Base-by-base conservation (phyloP, 305 asterid species). In the Fraxinus baroniana region DNA sequence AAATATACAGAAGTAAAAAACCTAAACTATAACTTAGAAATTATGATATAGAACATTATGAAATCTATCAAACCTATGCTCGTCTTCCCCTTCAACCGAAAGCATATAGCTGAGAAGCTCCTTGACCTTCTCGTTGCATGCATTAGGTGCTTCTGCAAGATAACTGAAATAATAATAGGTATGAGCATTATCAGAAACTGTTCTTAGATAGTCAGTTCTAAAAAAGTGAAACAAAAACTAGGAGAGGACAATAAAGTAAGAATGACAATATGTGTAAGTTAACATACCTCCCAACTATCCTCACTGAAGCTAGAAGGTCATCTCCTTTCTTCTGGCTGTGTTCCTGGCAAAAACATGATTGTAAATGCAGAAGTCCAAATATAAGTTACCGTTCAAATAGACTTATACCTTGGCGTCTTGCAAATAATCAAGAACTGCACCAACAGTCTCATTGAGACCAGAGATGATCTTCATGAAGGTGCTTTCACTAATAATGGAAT, bases 241-340 rank as follows among this genome's bases (percentile, higher is more conserved):
- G 28, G 49, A 73, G 37, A 77, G 36, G 66, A 75, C 46, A 73
- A 74, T 66, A 62, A 57, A 41, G 46, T 17, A 74, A 74, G 77
- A 76, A 70, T 37, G 70, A 70, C 74, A 77, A 76, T 33, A 44
- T 82, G 37, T 60, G 20, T 4, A 83, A 12, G 22, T 28, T 36
- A 4, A 17, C 12, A 55, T 87, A 93, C 97, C 95, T 94, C 85
- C 98, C 99, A 78, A 93, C 89, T 70, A 95, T 76, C 85, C 99
- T 89, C 78, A 95, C 97, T 30, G 97, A 93, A 37, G 98, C 99
- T 84, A 95, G 88, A 80, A 95, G 96, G 89, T 93, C 98, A 83
- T 92, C 91, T 83, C 99, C 99, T 87, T 90, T 94, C 84, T 87
- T 92, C 83, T 87, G 88, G 60, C 91, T 94, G 80, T 95, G 99